Evolutionary conservation across 495 filamentous ascomycete species (phyloP).

Genomic region (Aspergillus leporis): DNA sequence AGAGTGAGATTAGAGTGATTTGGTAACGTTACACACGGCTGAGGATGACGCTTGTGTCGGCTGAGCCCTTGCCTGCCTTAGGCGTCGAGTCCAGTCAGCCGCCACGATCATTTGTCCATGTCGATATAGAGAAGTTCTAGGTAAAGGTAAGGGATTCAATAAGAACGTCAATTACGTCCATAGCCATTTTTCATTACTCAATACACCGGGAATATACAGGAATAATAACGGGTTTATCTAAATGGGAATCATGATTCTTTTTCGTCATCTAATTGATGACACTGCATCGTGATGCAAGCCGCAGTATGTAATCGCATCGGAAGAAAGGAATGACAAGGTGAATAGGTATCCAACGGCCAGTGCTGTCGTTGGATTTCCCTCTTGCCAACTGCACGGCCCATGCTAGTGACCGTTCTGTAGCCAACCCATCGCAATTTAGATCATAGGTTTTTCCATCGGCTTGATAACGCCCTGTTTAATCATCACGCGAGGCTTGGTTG

Average conservation of each 20-base stretch:
- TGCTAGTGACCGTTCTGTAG: background rate
- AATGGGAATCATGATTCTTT: slow-evolving; percentile 2
- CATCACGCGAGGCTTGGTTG: slow-evolving; percentile 88
- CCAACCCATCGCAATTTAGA: slow-evolving; percentile 33
- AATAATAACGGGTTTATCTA: background rate
- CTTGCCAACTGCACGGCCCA: background rate
- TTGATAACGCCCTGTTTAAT: slow-evolving; percentile 91
- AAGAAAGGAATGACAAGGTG: background rate
- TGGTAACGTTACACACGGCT: background rate
- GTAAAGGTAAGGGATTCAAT: background rate
- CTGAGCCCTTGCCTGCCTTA: too few species aligned
- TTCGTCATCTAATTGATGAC: background rate
- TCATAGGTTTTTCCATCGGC: slow-evolving; percentile 78
- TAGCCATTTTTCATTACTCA: background rate
- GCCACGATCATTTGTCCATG: slow-evolving; percentile 17
- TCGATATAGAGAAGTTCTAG: background rate
- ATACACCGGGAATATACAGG: background rate
- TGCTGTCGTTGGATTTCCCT: background rate
- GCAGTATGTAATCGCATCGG: background rate
- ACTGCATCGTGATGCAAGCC: background rate
- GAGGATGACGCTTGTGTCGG: background rate
- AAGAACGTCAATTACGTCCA: background rate
- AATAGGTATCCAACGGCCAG: background rate
- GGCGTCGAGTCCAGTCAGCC: too few species aligned
- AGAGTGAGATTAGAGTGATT: background rate